Conservation (phyloP, 441 rosid genomes). For the Metrosideros polymorpha region DNA sequence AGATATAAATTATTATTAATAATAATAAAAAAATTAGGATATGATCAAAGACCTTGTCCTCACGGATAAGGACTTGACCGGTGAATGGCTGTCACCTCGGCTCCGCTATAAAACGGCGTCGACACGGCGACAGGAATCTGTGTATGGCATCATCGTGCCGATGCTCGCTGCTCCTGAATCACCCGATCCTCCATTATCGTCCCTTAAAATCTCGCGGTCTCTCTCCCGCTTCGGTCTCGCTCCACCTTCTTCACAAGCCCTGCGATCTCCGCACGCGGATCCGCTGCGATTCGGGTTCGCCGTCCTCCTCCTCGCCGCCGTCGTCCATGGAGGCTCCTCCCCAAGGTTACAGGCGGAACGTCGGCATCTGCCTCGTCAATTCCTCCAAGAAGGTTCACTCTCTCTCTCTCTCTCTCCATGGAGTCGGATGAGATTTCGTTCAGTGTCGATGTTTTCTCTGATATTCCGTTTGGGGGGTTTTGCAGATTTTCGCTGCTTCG, state of each 20-base stretch:
- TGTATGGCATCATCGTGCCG: neutral
- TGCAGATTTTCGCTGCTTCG: constrained; percentile 77
- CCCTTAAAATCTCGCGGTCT: neutral
- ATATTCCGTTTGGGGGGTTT: neutral
- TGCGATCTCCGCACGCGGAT: neutral
- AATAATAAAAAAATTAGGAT: too few species aligned
- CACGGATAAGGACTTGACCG: neutral
- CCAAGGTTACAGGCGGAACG: constrained; percentile 82
- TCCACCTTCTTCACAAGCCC: neutral
- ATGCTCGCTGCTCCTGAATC: neutral
- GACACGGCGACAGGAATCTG: neutral
- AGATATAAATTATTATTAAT: too few species aligned
- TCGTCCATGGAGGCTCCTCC: constrained; percentile 77
- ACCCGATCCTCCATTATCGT: neutral
- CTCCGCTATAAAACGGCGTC: neutral
- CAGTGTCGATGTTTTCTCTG: neutral
- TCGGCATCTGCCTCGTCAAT: constrained; percentile 82
- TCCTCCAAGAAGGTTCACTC: constrained; percentile 55
- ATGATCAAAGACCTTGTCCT: too few species aligned
- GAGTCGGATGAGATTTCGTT: neutral
- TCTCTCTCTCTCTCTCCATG: neutral
- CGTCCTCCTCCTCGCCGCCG: constrained; percentile 1
- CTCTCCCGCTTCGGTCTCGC: neutral
- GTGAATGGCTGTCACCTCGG: neutral
- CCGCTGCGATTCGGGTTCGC: neutral